Base-by-base conservation (phyloP, 805 yeast species). In the Starmerella bombi region DNA sequence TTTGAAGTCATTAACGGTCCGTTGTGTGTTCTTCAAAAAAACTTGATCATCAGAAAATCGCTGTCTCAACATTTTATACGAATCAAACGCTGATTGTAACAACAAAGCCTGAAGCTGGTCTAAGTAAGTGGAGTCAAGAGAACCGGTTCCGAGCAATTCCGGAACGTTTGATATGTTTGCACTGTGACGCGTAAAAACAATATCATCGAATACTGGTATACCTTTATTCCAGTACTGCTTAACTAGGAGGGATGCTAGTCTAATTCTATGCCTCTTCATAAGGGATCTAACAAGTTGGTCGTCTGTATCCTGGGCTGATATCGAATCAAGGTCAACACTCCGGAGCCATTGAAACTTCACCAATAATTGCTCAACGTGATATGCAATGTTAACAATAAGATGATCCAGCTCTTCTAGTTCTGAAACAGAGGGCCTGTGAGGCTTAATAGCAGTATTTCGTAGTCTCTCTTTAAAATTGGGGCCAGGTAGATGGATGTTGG, bases 211-310 rank as follows among this genome's bases (percentile, higher is more conserved):
- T 3, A 80, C 45, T 3, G 63, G 57, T n/a, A 77, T 56, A 32
- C 70, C 59, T 0, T 72, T 71, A 4, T 64, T 45, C 21, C 66
- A 59, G 47, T 78, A 64, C 31, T 74, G 57, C 1, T 76, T 59
- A 53, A 76, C 76, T 44, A 83, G 57, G 44, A 66, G 65, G 0
- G 81, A 64, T 1, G 83, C 83, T 19, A 82, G 56, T 38, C 68
- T 67, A 18, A 82, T 52, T 40, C 77, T 70, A 32, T 70, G 68
- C 42, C 75, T 66, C 8, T 70, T 56, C 34, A 79, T 54, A 4
- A 77, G 69, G 6, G 72, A 63, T 14, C 69, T 50, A 6, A 75
- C 60, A 30, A 71, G 70, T 2, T 64, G 60, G 17, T 66, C 58
- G 20, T 53, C 46, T n/a, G 61, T 50, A 14, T 58, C 50, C 16